These are phyloP conservation scores for Helianthus tuberosus DNA, from an alignment of 129 eudicot genomes.

Conservation along the genomic window DNA sequence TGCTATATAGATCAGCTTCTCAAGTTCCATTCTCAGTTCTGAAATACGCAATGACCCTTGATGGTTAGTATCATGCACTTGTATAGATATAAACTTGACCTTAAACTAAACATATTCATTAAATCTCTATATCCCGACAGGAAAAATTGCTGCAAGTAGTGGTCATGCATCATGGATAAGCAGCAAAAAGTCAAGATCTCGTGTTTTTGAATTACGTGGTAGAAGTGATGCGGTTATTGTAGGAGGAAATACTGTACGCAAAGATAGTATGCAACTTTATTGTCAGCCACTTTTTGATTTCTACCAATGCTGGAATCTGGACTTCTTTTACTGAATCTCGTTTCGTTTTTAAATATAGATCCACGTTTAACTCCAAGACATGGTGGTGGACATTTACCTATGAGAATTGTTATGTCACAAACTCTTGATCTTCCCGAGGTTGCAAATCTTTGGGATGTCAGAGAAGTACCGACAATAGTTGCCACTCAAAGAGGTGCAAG, in stretches of 20 bases:
- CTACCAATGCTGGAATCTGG: conserved; percentile 24
- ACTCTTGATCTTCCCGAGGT: conserved; percentile 94
- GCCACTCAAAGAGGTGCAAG: conserved; percentile 94
- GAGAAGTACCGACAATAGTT: conserved; percentile 88
- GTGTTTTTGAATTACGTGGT: conserved; percentile 91
- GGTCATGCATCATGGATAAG: conserved; percentile 99
- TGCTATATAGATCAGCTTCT: conserved; percentile 85
- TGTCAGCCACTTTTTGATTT: conserved; percentile 20
- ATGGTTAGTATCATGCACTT: conserved; percentile 63
- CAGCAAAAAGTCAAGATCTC: conserved; percentile 72
- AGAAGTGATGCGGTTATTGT: conserved; percentile 94
- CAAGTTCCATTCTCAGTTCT: conserved; percentile 86
- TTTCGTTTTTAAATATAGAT: conserved; percentile 47
- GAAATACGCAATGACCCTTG: conserved; percentile 99
- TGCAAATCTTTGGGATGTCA: conserved; percentile 87
- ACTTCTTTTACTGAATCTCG: not conserved
- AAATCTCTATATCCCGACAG: conserved; percentile 39
- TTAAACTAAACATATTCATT: conserved; percentile 2
- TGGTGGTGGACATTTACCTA: conserved; percentile 83
- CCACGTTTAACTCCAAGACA: conserved; percentile 94
- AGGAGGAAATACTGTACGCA: conserved; percentile 98
- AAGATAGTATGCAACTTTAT: conserved; percentile 76
- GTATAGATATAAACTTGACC: not conserved
- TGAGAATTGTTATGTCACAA: conserved; percentile 86
- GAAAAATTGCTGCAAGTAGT: conserved; percentile 90